These are phyloP conservation scores for Fusarium sp. DNA, from an alignment of 2,329 filamentous ascomycete species.

Conservation along the genomic window DNA sequence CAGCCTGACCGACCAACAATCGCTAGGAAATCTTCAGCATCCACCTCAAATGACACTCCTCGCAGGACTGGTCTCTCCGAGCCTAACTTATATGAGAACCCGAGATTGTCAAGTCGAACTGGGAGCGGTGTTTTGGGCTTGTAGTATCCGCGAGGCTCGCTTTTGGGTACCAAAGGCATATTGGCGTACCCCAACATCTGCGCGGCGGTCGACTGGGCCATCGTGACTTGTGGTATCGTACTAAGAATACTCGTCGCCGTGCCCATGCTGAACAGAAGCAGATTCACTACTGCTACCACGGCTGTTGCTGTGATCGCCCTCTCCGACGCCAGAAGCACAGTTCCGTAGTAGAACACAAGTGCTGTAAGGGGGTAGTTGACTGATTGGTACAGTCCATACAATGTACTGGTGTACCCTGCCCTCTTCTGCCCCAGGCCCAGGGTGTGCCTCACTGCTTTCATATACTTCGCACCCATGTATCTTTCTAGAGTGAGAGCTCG, in stretches of 20 bases:
- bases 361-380: constrained; percentile 78
- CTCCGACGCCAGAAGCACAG: constrained; percentile 67
- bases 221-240: constrained; percentile 83
- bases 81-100: constrained; percentile 77
- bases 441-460: constrained; percentile 60
- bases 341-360: constrained; percentile 86
- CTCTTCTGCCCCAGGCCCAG: constrained; percentile 73
- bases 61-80: constrained; percentile 66
- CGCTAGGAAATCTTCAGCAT: constrained; percentile 73
- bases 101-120: constrained; percentile 64
- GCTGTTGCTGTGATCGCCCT: constrained; percentile 62
- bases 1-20: constrained; percentile 87
- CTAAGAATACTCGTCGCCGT: constrained; percentile 76
- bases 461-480: constrained; percentile 76
- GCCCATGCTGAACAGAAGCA: constrained; percentile 85
- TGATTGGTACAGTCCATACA: constrained; percentile 84
- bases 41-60: constrained; percentile 74
- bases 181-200: constrained; percentile 77
- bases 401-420: constrained; percentile 73
- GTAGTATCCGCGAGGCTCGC: constrained; percentile 65
- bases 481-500: constrained; percentile 78
- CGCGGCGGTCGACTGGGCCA: constrained; percentile 77
- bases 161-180: constrained; percentile 65
- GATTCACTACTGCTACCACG: constrained; percentile 80
- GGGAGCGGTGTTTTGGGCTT: constrained; percentile 51